Percentiles rank a stretch among this genome's conserved stretches.
Conservation (phyloP, 2,329 filamentous ascomycete genomes). For the Ramularia endophylla region DNA sequence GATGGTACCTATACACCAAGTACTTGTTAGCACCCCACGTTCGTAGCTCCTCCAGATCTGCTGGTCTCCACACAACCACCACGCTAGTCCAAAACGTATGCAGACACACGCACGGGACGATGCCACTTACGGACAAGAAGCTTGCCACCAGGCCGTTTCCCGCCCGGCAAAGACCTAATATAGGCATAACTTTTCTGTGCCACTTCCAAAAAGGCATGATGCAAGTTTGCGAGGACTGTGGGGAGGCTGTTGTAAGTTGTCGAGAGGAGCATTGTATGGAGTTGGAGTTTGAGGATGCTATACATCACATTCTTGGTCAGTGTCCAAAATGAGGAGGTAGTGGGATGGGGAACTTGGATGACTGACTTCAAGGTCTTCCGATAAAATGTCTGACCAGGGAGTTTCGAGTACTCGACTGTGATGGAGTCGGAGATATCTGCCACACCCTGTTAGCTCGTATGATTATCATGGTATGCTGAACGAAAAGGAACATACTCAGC, state of each 20-base stretch:
- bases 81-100: too few relatives aligned
- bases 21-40: slow-evolving; percentile 1
- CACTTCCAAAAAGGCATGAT: slow-evolving; percentile 67
- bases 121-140: slow-evolving; percentile 57
- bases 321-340: slow-evolving; percentile 38
- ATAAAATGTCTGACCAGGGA: slow-evolving; percentile 71
- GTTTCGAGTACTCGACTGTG: slow-evolving; percentile 68
- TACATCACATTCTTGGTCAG: slow-evolving; percentile 27
- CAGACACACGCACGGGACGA: slow-evolving; percentile 9
- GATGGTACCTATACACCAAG: slow-evolving; percentile 51
- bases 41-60: background rate
- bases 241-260: slow-evolving; percentile 65
- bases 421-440: slow-evolving; percentile 61
- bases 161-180: slow-evolving; percentile 51
- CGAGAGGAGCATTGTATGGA: slow-evolving; percentile 78
- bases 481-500: slow-evolving; percentile 42
- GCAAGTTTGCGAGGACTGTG: slow-evolving; percentile 69
- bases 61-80: background rate
- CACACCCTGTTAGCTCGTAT: slow-evolving; percentile 7
- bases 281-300: slow-evolving; percentile 72
- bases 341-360: too few relatives aligned
- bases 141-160: slow-evolving; percentile 50
- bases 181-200: slow-evolving; percentile 67
- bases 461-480: slow-evolving; percentile 5
- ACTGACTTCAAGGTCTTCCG: slow-evolving; percentile 60